A percentile compares a stretch with the other conserved stretches of the same genome.
These are phyloP conservation scores for Candida boleticola DNA, from an alignment of 805 yeast genomes.

Conservation along the genomic window DNA sequence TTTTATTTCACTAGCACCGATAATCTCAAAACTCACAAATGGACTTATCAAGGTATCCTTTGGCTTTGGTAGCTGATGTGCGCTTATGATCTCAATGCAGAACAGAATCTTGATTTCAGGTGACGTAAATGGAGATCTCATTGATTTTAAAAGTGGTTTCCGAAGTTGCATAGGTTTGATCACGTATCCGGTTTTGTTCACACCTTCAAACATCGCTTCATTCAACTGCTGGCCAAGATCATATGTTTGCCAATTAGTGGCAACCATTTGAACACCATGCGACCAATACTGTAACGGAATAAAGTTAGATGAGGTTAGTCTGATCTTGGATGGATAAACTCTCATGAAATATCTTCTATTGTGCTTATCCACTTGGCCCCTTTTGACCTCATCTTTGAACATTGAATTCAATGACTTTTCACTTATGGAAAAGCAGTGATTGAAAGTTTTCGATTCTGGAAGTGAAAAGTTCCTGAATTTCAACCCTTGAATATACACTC, in stretches of 20 bases:
- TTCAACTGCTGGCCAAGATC: conserved; percentile 88
- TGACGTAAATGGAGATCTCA: conserved; percentile 6
- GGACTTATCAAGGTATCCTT: conserved; percentile 58
- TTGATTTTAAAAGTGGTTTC: conserved; percentile 26
- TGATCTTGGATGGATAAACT: conserved; percentile 78
- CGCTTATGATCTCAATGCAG: conserved; percentile 58
- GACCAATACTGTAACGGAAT: conserved; percentile 80
- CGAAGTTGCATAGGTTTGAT: conserved; percentile 62
- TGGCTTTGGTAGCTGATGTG: conserved; percentile 80
- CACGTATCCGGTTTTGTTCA: conserved; percentile 68
- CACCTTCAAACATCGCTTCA: conserved; percentile 71
- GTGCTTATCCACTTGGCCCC: conserved; percentile 65
- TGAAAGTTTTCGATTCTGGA: conserved; percentile 76
- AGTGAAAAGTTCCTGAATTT: conserved; percentile 80
- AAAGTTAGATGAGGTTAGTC: conserved; percentile 79
- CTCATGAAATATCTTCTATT: conserved; percentile 75
- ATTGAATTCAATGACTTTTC: conserved; percentile 67
- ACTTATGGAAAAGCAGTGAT: conserved; percentile 85
- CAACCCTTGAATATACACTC: conserved; percentile 70
- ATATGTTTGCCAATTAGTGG: conserved; percentile 93
- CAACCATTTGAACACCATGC: conserved; percentile 89
- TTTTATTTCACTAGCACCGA: conserved; percentile 39
- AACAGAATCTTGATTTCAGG: conserved; percentile 14
- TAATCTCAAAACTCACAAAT: conserved; percentile 56
- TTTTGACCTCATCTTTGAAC: conserved; percentile 58